These are phyloP conservation scores for Podaxis sp. DNA, from an alignment of 768 basidiomycete genomes.

Conservation along the genomic window DNA sequence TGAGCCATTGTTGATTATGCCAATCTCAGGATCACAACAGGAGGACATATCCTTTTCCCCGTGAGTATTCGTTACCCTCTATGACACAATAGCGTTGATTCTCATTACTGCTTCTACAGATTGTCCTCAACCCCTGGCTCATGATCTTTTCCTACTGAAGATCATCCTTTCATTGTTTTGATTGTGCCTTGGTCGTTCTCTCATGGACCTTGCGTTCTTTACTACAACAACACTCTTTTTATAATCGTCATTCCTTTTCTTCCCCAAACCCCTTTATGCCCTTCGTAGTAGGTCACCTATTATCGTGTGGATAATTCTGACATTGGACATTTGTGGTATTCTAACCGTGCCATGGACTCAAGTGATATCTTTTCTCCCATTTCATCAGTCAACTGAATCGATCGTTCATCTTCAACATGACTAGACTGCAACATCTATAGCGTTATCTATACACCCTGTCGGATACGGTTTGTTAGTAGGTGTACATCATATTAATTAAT, in stretches of 20 bases:
- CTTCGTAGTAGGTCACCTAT: background rate
- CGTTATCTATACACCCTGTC: background rate
- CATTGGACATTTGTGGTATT: background rate
- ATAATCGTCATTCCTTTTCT: constrained; percentile 22
- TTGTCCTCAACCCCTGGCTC: constrained; percentile 86
- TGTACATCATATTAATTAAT: background rate
- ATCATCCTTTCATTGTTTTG: background rate
- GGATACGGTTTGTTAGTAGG: background rate
- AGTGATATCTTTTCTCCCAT: background rate
- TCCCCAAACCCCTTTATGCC: background rate
- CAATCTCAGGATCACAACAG: constrained; percentile 51
- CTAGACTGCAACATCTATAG: background rate
- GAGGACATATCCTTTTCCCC: constrained; percentile 73
- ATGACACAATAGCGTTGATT: constrained; percentile 1
- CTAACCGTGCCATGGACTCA: background rate
- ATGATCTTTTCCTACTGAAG: constrained; percentile 75
- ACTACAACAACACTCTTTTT: constrained; percentile 18
- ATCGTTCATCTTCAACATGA: background rate
- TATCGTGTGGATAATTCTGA: background rate
- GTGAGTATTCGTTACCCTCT: constrained; percentile 37
- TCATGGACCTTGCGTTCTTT: constrained; percentile 8
- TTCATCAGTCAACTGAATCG: background rate
- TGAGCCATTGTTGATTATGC: constrained; percentile 13
- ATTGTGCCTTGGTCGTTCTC: constrained; percentile 1
- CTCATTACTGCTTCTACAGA: constrained; percentile 33